phyloP scores from a whole-genome alignment of 495 filamentous ascomycete species.

The Aspergillus olivimuriae region DNA sequence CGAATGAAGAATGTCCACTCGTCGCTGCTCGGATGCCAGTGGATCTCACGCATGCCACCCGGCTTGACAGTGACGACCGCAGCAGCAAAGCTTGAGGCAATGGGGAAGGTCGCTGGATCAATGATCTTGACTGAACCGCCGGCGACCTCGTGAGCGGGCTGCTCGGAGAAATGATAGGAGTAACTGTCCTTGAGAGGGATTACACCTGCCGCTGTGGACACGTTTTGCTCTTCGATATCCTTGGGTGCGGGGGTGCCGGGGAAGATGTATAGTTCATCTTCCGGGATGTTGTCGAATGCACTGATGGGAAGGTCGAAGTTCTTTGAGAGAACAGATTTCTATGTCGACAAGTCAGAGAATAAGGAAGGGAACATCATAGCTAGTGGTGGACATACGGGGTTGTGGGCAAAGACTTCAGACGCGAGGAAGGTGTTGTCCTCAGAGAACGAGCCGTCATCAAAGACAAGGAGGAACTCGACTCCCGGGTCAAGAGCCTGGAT shows the following conservation, averaged over 20 bases:
- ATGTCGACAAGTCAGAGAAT: no score
- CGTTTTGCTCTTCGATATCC: constrained; percentile 56
- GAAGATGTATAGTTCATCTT: constrained; percentile 63
- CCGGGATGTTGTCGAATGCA: constrained; percentile 52
- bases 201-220: constrained; percentile 51
- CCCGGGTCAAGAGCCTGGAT: constrained; percentile 61
- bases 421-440: constrained; percentile 66
- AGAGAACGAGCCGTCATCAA: constrained; percentile 62
- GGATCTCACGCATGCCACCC: constrained; percentile 70
- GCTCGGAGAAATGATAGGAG: constrained; percentile 62
- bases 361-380: no score
- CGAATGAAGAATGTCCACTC: constrained; percentile 74
- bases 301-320: constrained; percentile 50
- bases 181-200: constrained; percentile 48
- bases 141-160: constrained; percentile 49
- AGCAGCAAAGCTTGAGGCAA: constrained; percentile 52
- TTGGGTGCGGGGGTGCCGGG: constrained; percentile 53
- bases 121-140: constrained; percentile 65
- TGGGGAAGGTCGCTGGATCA: constrained; percentile 58
- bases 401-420: constrained; percentile 55
- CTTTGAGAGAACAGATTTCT: constrained; percentile 57
- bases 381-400: constrained; percentile 38
- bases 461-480: constrained; percentile 63
- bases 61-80: constrained; percentile 62
- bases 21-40: constrained; percentile 71